Evolutionary conservation across 2,329 filamentous ascomycete genomes (phyloP).

Genomic region (Didymellaceae sp.): DNA sequence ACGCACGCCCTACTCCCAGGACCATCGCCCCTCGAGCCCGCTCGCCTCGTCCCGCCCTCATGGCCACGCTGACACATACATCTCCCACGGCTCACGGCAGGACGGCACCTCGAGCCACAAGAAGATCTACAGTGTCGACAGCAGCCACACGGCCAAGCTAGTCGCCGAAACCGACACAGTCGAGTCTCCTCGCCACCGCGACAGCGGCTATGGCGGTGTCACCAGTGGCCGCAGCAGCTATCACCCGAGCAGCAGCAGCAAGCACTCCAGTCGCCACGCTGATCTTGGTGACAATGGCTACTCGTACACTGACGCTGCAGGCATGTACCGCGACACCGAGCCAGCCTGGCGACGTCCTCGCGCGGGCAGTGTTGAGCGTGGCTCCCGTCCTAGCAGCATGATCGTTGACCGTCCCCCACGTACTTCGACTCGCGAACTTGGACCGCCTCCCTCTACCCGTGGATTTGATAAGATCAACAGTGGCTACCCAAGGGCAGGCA

Average conservation of each 20-base stretch:
- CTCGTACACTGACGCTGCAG: conserved; percentile 58
- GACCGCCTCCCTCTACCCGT: conserved; percentile 71
- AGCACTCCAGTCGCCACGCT: conserved; percentile 32
- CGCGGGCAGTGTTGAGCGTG: conserved; percentile 55
- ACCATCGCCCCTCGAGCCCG: conserved; percentile 51
- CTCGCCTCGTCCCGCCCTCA: conserved; percentile 45
- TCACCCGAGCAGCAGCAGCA: conserved; percentile 26
- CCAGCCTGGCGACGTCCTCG: conserved; percentile 55
- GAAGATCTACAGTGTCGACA: conserved; percentile 58
- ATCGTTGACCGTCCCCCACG: conserved; percentile 48
- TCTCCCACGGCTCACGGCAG: conserved; percentile 42
- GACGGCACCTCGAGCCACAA: conserved; percentile 47
- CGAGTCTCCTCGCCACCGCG: conserved; percentile 42
- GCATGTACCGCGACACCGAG: conserved; percentile 60
- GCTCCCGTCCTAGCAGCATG: conserved; percentile 54
- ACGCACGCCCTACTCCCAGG: conserved; percentile 35
- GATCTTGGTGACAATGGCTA: conserved; percentile 53
- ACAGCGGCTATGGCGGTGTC: conserved; percentile 23
- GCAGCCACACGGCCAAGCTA: conserved; percentile 48
- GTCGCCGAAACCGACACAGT: conserved; percentile 47
- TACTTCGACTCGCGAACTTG: conserved; percentile 46
- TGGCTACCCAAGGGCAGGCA: conserved; percentile 27
- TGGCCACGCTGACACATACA: conserved; percentile 46
- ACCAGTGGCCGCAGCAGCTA: conserved; percentile 44
- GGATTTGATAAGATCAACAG: conserved; percentile 72